phyloP scores from a whole-genome alignment of 805 yeast species.

The Allodekkera sacchari region DNA sequence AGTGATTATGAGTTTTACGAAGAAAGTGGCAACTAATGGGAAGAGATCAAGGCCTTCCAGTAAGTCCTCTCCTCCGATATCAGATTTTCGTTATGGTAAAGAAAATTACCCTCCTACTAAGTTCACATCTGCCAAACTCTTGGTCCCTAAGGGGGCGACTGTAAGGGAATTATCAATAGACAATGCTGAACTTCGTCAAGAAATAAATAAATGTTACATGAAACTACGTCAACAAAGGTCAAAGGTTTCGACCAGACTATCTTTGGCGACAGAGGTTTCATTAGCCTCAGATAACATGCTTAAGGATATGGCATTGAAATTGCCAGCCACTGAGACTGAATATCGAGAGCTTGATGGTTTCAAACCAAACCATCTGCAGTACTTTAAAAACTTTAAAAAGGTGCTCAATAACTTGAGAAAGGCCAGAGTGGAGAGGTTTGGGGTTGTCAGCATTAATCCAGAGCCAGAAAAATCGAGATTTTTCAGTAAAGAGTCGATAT shows the following conservation, averaged over 20 bases:
- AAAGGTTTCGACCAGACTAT: slow-evolving; percentile 32
- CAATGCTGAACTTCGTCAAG: slow-evolving; percentile 18
- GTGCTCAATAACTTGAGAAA: slow-evolving; percentile 14
- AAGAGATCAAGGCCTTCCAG: slow-evolving; percentile 1
- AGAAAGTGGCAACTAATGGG: slow-evolving; percentile 1
- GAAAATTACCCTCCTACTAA: slow-evolving; percentile 13
- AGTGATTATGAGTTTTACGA: slow-evolving; percentile 46
- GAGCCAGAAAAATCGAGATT: too few relatives aligned
- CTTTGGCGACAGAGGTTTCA: slow-evolving; percentile 25
- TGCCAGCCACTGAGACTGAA: slow-evolving; percentile 44
- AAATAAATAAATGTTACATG: slow-evolving; percentile 22
- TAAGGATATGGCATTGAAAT: slow-evolving; percentile 44
- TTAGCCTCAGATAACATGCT: slow-evolving; percentile 33
- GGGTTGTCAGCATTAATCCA: slow-evolving; percentile 3
- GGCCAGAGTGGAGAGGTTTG: slow-evolving; percentile 12
- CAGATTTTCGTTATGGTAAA: slow-evolving; percentile 11
- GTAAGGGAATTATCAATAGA: slow-evolving; percentile 7
- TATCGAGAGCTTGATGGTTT: slow-evolving; percentile 33
- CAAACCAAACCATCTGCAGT: slow-evolving; percentile 20
- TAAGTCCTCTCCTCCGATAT: slow-evolving; percentile 4
- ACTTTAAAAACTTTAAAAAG: slow-evolving; percentile 17
- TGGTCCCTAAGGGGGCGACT: slow-evolving; percentile 10
- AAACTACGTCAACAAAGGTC: slow-evolving; percentile 34
- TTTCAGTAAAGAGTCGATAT: too few relatives aligned
- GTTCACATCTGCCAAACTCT: slow-evolving; percentile 12